Base-by-base conservation (phyloP, 805 yeast genomes). In the Candida tibetensis region DNA sequence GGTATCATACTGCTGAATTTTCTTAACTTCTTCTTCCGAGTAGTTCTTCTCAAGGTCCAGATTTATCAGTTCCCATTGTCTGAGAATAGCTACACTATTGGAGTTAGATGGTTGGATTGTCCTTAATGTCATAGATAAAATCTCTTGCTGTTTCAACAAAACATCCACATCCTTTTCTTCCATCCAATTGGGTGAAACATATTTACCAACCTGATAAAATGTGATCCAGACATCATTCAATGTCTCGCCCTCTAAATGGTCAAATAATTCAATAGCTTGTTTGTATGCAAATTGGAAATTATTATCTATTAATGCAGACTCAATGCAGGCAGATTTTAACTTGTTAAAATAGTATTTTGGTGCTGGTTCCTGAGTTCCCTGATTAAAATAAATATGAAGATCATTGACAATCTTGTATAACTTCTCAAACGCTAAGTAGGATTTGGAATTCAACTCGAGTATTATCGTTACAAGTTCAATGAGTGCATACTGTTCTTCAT, bases 161-260 rank as follows among this genome's bases (percentile, higher is more conserved):
- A 56, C 45, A 0, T 53, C 53, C 12, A 55, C 31, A 7, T 21
- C 25, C 25, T 21, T 21, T 19, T 41, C 43, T 4, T 48, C 47
- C 3, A 46, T 39, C n/a, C 46, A 45, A 16, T 40, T 42, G 1
- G 65, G 58, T 4, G 61, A 53, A 9, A 60, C 54, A 39, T 48
- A 66, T 57, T 84, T 82, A 3, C 85, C 85, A 3, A 83, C 80
- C 49, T 86, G 95, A 49, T 81, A 82, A 44, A 83, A 77, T 1
- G 85, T 77, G 17, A 80, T 69, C 95, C 96, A 88, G 33, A 68
- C 60, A 13, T 62, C 62, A 27, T 57, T 53, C 28, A 66, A 37
- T 14, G 43, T 39, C 2, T 42, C 46, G 9, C 40, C 32, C 3
- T 43, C 39, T 4, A 38, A 41, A 32, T 51, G 41, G 1, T 66